Base-by-base conservation (phyloP, 2,329 filamentous ascomycete genomes). In the Fusarium redolens region DNA sequence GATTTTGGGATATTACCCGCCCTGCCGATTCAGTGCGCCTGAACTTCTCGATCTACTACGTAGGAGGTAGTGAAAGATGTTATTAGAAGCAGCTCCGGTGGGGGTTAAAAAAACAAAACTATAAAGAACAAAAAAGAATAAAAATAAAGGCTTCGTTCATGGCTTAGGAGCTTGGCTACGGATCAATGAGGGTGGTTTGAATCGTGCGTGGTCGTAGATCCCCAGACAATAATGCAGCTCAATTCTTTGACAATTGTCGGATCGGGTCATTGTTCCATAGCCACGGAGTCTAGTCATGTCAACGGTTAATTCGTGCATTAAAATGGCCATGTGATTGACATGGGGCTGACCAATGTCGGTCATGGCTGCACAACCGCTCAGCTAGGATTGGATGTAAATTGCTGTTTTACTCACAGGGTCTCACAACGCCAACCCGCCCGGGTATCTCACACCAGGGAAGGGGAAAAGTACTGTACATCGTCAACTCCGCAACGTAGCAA, bases 301-400 rank as follows among this genome's bases (percentile, higher is more conserved):
- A 67, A 62, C 54, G 56, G 57, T 72, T 59, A 72, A 69, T 61
- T 60, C 68, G 68, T 74, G 72, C 68, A 72, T 74, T 63, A 48
- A 72, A 73, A 70, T 58, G 75, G 28, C 67, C 75, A 77, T 77
- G 75, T 77, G 75, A 77, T 70, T 76, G 61, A 76, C 65, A 72
- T 77, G 75, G 71, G 63, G 71, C 71, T 69, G 65, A 55, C 62
- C 68, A 74, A 70, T 68, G 70, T 66, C 44, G 65, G 63, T 63
- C 67, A 72, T 75, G 72, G 73, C 74, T 69, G 69, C 74, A 77
- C 72, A 55, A 73, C 70, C 52, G 51, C 66, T 18, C 65, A 73
- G 71, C 65, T 65, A 52, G 73, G 75, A 73, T 63, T 72, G 65
- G 65, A 66, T 74, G 73, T 67, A 44, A 33, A 74, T 65, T 75